phyloP scores from a whole-genome alignment of 345 rosid species.

The Melaleuca alternifolia region DNA sequence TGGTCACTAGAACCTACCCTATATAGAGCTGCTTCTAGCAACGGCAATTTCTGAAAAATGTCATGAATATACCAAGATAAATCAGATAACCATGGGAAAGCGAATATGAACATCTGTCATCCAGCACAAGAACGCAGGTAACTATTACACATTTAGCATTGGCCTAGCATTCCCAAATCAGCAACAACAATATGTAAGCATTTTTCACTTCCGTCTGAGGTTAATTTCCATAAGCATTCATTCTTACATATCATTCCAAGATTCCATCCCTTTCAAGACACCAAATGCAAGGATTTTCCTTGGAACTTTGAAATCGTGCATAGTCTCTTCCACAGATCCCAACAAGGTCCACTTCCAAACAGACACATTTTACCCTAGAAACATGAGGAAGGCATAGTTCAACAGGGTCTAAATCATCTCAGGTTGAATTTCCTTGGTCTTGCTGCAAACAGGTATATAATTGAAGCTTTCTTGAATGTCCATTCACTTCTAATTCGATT shows the following conservation, averaged over 20 bases:
- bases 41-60: constrained; percentile 38
- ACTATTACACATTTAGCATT: not conserved
- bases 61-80: not conserved
- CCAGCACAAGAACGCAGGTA: not conserved
- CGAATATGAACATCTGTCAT: not conserved
- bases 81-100: not conserved
- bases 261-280: not conserved
- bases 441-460: not conserved
- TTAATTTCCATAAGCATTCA: not conserved
- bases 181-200: not conserved
- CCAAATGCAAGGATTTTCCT: not conserved
- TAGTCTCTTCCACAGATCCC: not conserved
- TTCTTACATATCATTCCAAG: not conserved
- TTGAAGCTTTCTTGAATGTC: not conserved
- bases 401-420: not conserved
- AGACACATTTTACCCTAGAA: not conserved
- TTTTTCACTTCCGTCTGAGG: not conserved
- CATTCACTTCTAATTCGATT: not conserved
- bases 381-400: not conserved
- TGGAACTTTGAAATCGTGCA: not conserved
- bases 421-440: not conserved
- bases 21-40: constrained; percentile 51
- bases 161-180: not conserved
- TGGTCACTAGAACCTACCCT: constrained; percentile 40
- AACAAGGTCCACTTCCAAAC: not conserved